These are phyloP conservation scores for Macrophomina phaseolina DNA, from an alignment of 2,329 filamentous ascomycete species.

Conservation along the genomic window DNA sequence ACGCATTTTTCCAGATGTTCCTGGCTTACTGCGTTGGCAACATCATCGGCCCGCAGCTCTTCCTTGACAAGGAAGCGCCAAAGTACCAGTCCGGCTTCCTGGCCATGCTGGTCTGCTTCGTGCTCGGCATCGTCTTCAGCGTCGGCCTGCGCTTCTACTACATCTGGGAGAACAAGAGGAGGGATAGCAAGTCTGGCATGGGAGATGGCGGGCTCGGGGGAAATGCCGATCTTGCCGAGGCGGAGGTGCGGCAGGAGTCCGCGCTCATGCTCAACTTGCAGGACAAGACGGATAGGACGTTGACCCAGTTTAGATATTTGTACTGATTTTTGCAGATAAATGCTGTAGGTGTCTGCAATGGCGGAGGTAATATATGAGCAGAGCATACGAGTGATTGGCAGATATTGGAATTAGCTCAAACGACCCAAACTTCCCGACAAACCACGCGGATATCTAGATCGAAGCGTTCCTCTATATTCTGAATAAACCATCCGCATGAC, in stretches of 20 bases:
- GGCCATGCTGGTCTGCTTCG: slow-evolving; percentile 66
- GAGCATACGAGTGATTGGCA: too few species aligned
- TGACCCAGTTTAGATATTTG: slow-evolving; percentile 30
- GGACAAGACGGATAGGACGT: slow-evolving; percentile 31
- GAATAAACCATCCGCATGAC: too few species aligned
- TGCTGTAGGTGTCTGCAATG: too few species aligned
- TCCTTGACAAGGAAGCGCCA: slow-evolving; percentile 65
- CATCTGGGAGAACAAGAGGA: slow-evolving; percentile 62
- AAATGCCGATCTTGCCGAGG: slow-evolving; percentile 15
- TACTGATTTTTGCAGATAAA: slow-evolving; percentile 22
- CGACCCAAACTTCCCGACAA: too few species aligned
- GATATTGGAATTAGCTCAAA: too few species aligned
- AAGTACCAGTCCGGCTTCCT: slow-evolving; percentile 63
- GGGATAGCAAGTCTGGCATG: slow-evolving; percentile 43
- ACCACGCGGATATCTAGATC: too few species aligned
- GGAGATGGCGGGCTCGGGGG: slow-evolving; percentile 3
- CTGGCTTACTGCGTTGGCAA: slow-evolving; percentile 71
- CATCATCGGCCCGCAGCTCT: slow-evolving; percentile 69
- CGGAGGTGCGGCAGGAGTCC: slow-evolving; percentile 12
- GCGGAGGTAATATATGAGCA: too few species aligned
- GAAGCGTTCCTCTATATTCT: too few species aligned
- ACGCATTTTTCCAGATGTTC: slow-evolving; percentile 52
- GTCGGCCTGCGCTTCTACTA: slow-evolving; percentile 58
- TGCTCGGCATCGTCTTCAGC: slow-evolving; percentile 52
- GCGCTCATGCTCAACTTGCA: slow-evolving; percentile 26